Base-by-base conservation (phyloP, 2,329 filamentous ascomycete species). In the Colletotrichum siamense region DNA sequence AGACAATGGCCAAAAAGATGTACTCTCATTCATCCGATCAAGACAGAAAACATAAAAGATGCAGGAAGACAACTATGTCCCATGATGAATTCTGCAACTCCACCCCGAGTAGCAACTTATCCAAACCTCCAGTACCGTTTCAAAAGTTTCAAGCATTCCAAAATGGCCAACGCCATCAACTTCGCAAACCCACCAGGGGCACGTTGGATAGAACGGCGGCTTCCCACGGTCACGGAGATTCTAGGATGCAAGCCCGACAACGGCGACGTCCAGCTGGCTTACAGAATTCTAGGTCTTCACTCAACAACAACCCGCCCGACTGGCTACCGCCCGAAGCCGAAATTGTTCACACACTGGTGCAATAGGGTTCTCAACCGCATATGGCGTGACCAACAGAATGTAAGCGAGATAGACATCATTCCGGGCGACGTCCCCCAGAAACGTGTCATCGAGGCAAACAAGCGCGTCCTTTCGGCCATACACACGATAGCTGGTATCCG, bases 381-480 rank as follows among this genome's bases (percentile, higher is more conserved):
- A 15, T 72, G 30, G 15, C 39, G 39, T 49, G 18, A n/a, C 4
- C 9, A 28, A 7, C 3, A 32, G 1, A 8, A 22, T n/a, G 6
- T n/a, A 0, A 2, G 0, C 9, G 32, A 63, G n/a, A 63, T n/a
- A 15, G 59, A 34, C 2, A 34, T 22, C 28, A 6, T 32, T 4
- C 16, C 5, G 18, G 73, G 69, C 8, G 55, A 52, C 6, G 55
- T 67, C 24, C 36, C 30, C 3, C 39, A 75, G 62, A n/a, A 49
- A 9, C 69, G 73, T 15, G 44, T 67, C 39, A 24, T 75, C 62
- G 69, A 62, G 69, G 73, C 73, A 10, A 73, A 66, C 55, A 67
- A 69, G 36, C 28, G 55, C 13, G 9, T 75, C n/a, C 28, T 72
- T 30, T 73, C 69, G 22, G 73, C 73, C 8, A 73, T 75, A 0